Base-by-base conservation (phyloP, 176 grass and related monocot species). In the Oryza coarctata region DNA sequence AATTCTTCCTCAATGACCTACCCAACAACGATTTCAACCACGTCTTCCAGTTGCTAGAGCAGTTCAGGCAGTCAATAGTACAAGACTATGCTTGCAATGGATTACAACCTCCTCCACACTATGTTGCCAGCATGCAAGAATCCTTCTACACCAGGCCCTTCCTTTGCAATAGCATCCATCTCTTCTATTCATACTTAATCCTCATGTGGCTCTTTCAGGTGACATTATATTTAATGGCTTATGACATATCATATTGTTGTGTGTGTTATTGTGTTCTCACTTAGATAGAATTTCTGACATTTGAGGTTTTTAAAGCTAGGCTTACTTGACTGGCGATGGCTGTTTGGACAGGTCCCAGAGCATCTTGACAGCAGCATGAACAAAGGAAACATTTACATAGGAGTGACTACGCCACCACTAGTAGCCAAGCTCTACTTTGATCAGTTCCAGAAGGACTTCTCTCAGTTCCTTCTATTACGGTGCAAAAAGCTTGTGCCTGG, bases 141-240 rank as follows among this genome's bases (percentile, higher is more conserved):
- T 80, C 88, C 7, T 87, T 75, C 12, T 87, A 90, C 49, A 63
- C 35, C 2, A 83, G 84, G 58, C 73, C 87, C 30, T 79, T 90
- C 52, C 75, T 35, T 29, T 2, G 25, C n/a, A 33, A n/a, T 12
- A 62, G 32, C n/a, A 52, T 76, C 52, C 74, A 76, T 23, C 15
- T 76, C 31, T 77, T 77, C 25, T 58, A 77, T 43, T 77, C 75
- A 7, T 77, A 57, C 35, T 64, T 63, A 33, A 63, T 57, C 36
- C 58, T 77, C 58, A 77, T 64, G 58, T 77, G 75, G 58, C 75
- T 63, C 13, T 77, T 58, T 20, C 57, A 77, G 75, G 75, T 77
- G 7, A 57, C 0, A 40, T 40, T 40, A 40, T 10, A 2, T 40
- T n/a, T n/a, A n/a, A n/a, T n/a, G n/a, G n/a, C n/a, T n/a, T n/a